Percentiles rank a stretch among this genome's conserved stretches.
These are phyloP conservation scores for Pedinophyceae sp. DNA, from an alignment of 139 green algal species.

Conservation along the genomic window DNA sequence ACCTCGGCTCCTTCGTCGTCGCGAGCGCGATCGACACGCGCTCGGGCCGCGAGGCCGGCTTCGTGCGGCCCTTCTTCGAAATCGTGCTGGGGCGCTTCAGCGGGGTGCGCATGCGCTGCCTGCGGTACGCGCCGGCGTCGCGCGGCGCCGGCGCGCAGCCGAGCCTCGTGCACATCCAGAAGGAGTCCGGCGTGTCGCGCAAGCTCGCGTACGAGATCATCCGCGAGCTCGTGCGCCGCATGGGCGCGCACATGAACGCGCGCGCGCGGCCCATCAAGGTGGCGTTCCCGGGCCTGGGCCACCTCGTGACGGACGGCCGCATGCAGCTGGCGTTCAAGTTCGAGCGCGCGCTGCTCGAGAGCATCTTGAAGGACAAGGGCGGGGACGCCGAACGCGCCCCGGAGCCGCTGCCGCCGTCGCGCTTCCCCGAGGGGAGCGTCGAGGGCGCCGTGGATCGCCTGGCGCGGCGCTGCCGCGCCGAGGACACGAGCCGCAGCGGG, in stretches of 20 bases:
- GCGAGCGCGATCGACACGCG: background rate
- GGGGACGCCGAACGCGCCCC: too few relatives aligned
- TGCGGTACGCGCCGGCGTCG: background rate
- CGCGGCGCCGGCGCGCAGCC: background rate
- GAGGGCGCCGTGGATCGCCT: too few relatives aligned
- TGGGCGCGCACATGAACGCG: background rate
- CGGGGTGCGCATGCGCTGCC: background rate
- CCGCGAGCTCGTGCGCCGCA: background rate
- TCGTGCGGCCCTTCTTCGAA: background rate
- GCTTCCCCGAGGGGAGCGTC: too few relatives aligned
- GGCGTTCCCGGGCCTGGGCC: background rate
- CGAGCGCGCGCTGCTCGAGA: background rate
- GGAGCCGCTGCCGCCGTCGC: too few relatives aligned
- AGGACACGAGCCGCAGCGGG: too few relatives aligned
- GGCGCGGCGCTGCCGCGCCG: too few relatives aligned
- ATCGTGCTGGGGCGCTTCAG: background rate
- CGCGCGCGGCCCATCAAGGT: background rate
- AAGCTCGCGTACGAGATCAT: background rate
- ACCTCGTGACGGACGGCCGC: background rate
- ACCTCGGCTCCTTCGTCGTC: background rate
- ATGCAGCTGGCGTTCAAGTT: background rate
- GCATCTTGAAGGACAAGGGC: background rate
- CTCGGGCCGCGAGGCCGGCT: background rate
- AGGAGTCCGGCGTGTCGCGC: background rate
- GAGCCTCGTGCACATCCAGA: background rate